Evolutionary conservation across 2,329 filamentous ascomycete species (phyloP).

Genomic region (Aspergillus fischeri): DNA sequence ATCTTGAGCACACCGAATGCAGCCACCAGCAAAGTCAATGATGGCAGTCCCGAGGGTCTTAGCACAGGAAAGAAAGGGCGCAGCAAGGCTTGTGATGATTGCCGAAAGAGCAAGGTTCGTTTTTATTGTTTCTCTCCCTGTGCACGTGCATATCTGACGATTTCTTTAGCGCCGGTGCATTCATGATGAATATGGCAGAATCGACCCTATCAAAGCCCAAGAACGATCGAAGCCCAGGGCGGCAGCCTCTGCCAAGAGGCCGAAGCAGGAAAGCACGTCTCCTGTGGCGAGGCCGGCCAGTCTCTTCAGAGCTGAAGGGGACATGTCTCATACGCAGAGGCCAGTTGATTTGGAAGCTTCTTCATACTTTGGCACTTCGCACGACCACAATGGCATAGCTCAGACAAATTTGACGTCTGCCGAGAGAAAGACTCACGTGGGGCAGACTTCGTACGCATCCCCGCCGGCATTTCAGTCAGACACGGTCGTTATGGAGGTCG

Average conservation of each 20-base stretch:
- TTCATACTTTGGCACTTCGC: slow-evolving; percentile 6
- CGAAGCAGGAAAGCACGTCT: slow-evolving; percentile 36
- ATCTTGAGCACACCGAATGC: slow-evolving; percentile 25
- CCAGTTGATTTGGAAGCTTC: slow-evolving; percentile 6
- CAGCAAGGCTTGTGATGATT: slow-evolving; percentile 63
- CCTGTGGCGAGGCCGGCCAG: slow-evolving; percentile 21
- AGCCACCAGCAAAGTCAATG: slow-evolving; percentile 23
- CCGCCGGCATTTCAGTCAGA: slow-evolving; percentile 36
- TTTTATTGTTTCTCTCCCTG: background rate
- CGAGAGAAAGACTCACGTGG: slow-evolving; percentile 18
- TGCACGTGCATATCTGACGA: slow-evolving; percentile 16
- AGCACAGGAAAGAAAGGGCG: slow-evolving; percentile 52
- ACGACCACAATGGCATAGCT: slow-evolving; percentile 6
- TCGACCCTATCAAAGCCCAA: slow-evolving; percentile 61
- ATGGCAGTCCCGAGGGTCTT: slow-evolving; percentile 30
- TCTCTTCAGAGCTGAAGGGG: slow-evolving; percentile 16
- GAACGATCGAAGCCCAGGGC: slow-evolving; percentile 59
- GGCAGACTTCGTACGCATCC: slow-evolving; percentile 32
- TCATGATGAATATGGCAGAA: slow-evolving; percentile 60
- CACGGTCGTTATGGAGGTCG: slow-evolving; percentile 25
- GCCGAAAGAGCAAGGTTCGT: slow-evolving; percentile 63
- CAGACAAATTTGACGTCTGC: slow-evolving; percentile 10
- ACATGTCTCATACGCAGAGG: slow-evolving; percentile 10
- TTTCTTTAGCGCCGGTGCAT: slow-evolving; percentile 58
- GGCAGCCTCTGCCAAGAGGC: slow-evolving; percentile 53